Conservation (phyloP, 2,329 filamentous ascomycete species). For the Phialophora expanda region DNA sequence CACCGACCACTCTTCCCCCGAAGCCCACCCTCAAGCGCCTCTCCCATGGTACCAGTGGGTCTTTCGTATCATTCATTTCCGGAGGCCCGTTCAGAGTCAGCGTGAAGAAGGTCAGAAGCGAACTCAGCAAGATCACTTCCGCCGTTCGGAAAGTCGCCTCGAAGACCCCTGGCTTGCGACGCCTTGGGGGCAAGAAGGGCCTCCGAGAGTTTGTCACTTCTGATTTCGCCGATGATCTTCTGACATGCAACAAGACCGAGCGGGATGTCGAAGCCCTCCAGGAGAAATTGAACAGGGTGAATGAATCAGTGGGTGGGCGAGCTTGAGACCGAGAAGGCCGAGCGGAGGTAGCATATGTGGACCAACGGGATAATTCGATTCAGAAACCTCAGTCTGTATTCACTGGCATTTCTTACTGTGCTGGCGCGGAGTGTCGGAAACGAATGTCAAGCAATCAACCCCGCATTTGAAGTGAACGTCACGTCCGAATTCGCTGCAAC, state of each 20-base stretch:
- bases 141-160: background rate
- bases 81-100: background rate
- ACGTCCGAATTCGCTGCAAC: background rate
- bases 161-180: background rate
- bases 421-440: slow-evolving; percentile 1
- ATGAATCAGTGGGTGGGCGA: background rate
- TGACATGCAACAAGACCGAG: background rate
- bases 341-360: no score
- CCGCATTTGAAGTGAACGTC: background rate
- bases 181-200: background rate
- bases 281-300: background rate
- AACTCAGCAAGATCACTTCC: background rate
- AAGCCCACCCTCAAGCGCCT: background rate
- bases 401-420: background rate
- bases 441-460: background rate
- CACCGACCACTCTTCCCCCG: background rate
- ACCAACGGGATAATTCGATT: no score
- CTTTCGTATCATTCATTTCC: slow-evolving; percentile 2
- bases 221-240: background rate
- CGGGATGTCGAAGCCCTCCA: background rate
- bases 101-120: background rate
- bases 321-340: background rate
- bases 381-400: no score
- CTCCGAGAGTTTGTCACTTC: background rate
- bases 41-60: background rate